Percentiles rank a stretch among this genome's conserved stretches.
Conservation (phyloP, 2,329 filamentous ascomycete genomes). For the Ilyonectria destructans region DNA sequence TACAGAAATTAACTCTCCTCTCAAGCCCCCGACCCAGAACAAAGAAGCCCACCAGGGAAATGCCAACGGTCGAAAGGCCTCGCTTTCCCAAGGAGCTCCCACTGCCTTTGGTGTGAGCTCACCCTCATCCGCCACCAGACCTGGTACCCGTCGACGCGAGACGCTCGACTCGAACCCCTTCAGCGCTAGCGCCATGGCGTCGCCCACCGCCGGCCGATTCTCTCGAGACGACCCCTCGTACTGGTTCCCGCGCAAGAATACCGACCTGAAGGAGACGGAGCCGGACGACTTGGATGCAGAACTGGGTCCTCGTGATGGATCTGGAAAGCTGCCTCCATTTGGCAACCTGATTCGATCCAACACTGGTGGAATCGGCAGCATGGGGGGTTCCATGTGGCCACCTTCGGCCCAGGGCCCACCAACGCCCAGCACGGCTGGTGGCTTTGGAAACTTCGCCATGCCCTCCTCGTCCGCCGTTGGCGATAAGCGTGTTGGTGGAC, state of each 20-base stretch:
- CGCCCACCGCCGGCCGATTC: conserved; percentile 75
- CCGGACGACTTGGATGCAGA: conserved; percentile 66
- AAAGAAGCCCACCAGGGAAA: conserved; percentile 73
- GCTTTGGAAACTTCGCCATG: conserved; percentile 92
- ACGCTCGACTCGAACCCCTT: conserved; percentile 80
- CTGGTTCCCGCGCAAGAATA: conserved; percentile 71
- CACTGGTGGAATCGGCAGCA: conserved; percentile 64
- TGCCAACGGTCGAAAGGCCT: conserved; percentile 84
- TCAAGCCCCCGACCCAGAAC: conserved; percentile 88
- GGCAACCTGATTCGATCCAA: conserved; percentile 69
- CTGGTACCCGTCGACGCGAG: conserved; percentile 86
- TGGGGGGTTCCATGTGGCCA: conserved; percentile 63
- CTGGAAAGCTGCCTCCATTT: conserved; percentile 57
- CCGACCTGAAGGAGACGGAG: conserved; percentile 70
- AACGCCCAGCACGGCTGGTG: conserved; percentile 77
- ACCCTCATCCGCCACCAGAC: conserved; percentile 79
- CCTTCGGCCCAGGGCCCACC: conserved; percentile 64
- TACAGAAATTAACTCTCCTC: conserved; percentile 91
- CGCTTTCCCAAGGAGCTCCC: conserved; percentile 80
- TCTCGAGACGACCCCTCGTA: conserved; percentile 74
- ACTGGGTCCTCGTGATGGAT: conserved; percentile 49
- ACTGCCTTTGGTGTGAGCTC: conserved; percentile 81
- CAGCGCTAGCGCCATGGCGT: conserved; percentile 68
- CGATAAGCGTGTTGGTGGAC: conserved; percentile 83
- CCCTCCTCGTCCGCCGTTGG: conserved; percentile 69